Evolutionary conservation across 2,329 filamentous ascomycete genomes (phyloP).

Genomic region (Cladosporium sp.): DNA sequence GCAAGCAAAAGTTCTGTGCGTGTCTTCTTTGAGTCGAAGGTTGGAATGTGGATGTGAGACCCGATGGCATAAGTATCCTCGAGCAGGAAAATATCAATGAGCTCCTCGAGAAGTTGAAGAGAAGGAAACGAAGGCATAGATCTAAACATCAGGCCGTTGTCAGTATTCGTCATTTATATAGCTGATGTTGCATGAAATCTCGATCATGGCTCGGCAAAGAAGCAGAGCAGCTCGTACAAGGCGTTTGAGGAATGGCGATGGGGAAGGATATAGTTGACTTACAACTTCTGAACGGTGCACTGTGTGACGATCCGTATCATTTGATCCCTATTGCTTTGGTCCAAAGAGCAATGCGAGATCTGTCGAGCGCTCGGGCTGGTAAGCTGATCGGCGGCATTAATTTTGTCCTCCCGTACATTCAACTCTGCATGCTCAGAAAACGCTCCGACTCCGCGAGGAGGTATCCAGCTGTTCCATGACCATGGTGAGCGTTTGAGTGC

Average conservation of each 20-base stretch:
- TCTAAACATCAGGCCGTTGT: conserved; percentile 10
- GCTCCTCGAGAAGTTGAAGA: conserved; percentile 58
- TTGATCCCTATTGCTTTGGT: conserved; percentile 27
- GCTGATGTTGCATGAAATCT: background rate
- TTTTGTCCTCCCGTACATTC: conserved; percentile 27
- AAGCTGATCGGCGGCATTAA: conserved; percentile 27
- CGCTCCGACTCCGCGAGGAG: conserved; percentile 23
- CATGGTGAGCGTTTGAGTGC: conserved; percentile 29
- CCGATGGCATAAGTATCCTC: conserved; percentile 56
- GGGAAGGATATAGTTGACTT: background rate
- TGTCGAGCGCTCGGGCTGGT: conserved; percentile 27
- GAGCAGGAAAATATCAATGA: conserved; percentile 59
- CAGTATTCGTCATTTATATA: background rate
- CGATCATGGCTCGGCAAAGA: background rate
- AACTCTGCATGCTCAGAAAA: conserved; percentile 29
- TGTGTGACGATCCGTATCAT: conserved; percentile 32
- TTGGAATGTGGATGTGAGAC: conserved; percentile 60
- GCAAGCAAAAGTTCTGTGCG: conserved; percentile 59
- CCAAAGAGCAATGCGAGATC: conserved; percentile 25
- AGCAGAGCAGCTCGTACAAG: background rate
- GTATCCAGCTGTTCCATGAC: conserved; percentile 33
- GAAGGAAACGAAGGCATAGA: conserved; percentile 63
- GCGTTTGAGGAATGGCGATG: background rate
- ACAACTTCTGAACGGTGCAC: conserved; percentile 15
- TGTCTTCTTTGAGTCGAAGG: conserved; percentile 55